Base-by-base conservation (phyloP, 306 rosid species). In the Inga laurina region DNA sequence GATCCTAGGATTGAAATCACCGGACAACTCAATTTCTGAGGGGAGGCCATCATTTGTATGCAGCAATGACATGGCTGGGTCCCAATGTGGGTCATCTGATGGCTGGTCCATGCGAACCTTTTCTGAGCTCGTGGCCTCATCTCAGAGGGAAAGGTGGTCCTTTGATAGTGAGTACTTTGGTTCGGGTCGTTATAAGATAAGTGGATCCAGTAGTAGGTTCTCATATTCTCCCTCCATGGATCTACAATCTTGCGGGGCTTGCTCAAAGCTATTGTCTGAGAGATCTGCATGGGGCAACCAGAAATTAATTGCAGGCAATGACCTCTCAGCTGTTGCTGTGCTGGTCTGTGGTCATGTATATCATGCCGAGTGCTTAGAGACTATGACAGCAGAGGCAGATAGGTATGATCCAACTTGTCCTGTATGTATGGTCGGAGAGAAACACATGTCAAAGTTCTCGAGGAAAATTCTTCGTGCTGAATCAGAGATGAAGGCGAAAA, bases 21-120 rank as follows among this genome's bases (percentile, higher is more conserved):
- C 97, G 16, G 89, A 90, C 88, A 89, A 91, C 92, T 90, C 95
- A 43, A 84, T 90, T 74, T 95, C 93, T 56, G 98, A 93, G 82
- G 98, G 94, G 76, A 91, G 97, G 84, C 90, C 87, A 66, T 92
- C 93, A 59, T 90, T 91, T 82, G 93, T 92, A 75, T 88, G 93
- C 89, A 93, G 97, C 90, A 93, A 95, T 46, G 97, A 95, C 80
- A 84, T 91, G 39, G 83, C 90, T 48, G 93, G 92, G 67, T 95
- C 97, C 67, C 93, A 89, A 52, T 90, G 90, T 5, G 97, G 94
- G 22, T 95, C 97, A 16, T 95, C 98, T 44, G 98, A 95, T 83
- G 94, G 97, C 73, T 95, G 97, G 98, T 95, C 98, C 73, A 88
- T 93, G 92, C 95, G 89, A 79, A 91, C 97, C 82, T 95, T 95